A percentile compares a stretch with the other conserved stretches of the same genome.
These are phyloP conservation scores for Tolypocladium pustulatum DNA, from an alignment of 2,329 filamentous ascomycete species.

Conservation along the genomic window DNA sequence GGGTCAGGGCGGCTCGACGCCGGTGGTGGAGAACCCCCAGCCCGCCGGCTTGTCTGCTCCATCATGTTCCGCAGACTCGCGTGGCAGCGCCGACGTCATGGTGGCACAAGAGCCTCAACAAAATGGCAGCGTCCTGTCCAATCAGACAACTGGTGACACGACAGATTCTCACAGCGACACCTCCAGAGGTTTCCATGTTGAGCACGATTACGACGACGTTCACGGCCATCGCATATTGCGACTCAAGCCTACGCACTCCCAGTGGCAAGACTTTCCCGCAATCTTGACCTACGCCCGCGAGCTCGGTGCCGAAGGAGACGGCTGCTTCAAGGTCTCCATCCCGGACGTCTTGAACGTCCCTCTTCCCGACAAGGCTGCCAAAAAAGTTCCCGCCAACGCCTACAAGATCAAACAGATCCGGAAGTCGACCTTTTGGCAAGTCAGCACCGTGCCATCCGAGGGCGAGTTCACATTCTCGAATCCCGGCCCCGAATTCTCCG, in stretches of 20 bases:
- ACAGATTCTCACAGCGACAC: background rate
- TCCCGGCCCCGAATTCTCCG: constrained; percentile 12
- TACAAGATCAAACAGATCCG: constrained; percentile 23
- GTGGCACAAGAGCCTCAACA: background rate
- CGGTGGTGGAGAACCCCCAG: background rate
- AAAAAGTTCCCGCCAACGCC: constrained; percentile 22
- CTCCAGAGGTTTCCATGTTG: constrained; percentile 6
- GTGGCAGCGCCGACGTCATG: background rate
- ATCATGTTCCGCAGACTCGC: background rate
- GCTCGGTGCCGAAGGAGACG: constrained; percentile 20
- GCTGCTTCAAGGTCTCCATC: constrained; percentile 27
- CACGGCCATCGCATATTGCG: constrained; percentile 19
- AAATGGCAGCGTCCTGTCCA: background rate
- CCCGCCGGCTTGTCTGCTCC: background rate
- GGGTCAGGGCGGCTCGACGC: background rate
- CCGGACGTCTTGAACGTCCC: constrained; percentile 18
- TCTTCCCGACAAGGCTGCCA: constrained; percentile 19
- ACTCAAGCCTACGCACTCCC: constrained; percentile 21
- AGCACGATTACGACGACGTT: constrained; percentile 20
- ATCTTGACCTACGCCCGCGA: constrained; percentile 21
- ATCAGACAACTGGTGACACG: background rate
- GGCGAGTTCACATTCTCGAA: constrained; percentile 19
- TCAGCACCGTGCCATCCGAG: constrained; percentile 22
- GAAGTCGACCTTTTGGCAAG: constrained; percentile 24
- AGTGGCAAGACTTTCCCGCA: constrained; percentile 26